Evolutionary conservation across 345 rosid species (phyloP).

Genomic region (Bruguiera gymnorhiza): DNA sequence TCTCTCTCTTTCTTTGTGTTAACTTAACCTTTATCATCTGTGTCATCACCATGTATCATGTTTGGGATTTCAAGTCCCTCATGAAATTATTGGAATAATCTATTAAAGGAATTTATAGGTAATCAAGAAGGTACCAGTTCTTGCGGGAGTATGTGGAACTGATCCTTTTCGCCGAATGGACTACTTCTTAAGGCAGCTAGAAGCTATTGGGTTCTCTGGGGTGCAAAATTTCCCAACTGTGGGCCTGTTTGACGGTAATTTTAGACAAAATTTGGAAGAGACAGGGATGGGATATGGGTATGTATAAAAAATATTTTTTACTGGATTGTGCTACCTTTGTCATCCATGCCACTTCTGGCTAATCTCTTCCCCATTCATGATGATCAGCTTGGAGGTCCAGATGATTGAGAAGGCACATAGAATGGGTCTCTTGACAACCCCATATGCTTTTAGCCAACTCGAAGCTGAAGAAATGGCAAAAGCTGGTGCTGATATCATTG

Average conservation of each 20-base stretch:
- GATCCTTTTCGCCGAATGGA: constrained; percentile 93
- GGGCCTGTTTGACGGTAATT: constrained; percentile 93
- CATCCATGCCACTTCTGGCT: constrained; percentile 1
- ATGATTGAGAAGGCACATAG: constrained; percentile 83
- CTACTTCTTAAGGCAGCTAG: constrained; percentile 76
- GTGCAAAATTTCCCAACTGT: constrained; percentile 98
- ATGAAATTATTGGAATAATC: constrained; percentile 1
- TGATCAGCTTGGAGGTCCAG: constrained; percentile 72
- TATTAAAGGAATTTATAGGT: constrained; percentile 42
- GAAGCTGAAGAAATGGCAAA: constrained; percentile 86
- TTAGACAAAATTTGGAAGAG: constrained; percentile 91
- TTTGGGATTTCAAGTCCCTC: background rate
- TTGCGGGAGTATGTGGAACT: constrained; percentile 93
- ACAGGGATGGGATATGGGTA: constrained; percentile 98
- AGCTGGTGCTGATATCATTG: constrained; percentile 93
- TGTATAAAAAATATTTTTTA: constrained; percentile 16
- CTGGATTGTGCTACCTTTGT: constrained; percentile 10
- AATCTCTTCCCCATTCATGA: constrained; percentile 2
- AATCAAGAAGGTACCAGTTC: constrained; percentile 79
- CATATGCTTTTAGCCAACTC: constrained; percentile 69
- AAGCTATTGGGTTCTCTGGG: constrained; percentile 81
- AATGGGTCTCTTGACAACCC: constrained; percentile 89
- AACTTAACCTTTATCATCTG: background rate
- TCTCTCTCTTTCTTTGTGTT: background rate
- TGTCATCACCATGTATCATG: background rate